Evolutionary conservation across 192 early-diverging fungal species (phyloP).

Genomic region (Mortierella hygrophila): DNA sequence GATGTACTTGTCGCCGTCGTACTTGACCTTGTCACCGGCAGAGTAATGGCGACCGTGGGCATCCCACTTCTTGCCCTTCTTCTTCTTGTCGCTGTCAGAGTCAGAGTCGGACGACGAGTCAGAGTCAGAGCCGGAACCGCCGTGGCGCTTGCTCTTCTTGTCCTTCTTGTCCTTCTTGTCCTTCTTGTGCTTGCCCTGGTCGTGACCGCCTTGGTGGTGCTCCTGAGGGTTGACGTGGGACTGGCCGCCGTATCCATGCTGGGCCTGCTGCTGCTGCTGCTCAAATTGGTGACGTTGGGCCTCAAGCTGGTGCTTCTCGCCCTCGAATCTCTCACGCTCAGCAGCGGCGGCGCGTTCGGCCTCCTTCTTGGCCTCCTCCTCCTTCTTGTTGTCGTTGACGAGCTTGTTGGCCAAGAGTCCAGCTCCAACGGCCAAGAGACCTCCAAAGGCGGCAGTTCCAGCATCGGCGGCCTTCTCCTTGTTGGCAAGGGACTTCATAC

Average conservation of each 20-base stretch:
- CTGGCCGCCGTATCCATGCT: neutral
- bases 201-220: constrained; percentile 15
- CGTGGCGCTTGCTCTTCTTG: constrained; percentile 34
- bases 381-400: constrained; percentile 50
- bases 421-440: constrained; percentile 59
- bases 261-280: constrained; percentile 27
- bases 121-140: neutral
- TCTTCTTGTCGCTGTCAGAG: constrained; percentile 36
- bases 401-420: constrained; percentile 60
- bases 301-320: constrained; percentile 31
- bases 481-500: constrained; percentile 58
- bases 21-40: constrained; percentile 64
- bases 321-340: constrained; percentile 34
- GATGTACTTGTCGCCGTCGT: constrained; percentile 57
- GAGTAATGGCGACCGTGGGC: constrained; percentile 59
- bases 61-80: constrained; percentile 55
- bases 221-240: neutral
- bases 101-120: constrained; percentile 15
- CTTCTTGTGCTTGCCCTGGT: constrained; percentile 18
- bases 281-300: constrained; percentile 25
- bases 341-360: constrained; percentile 19
- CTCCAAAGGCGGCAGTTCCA: constrained; percentile 53
- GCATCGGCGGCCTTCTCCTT: constrained; percentile 55
- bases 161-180: constrained; percentile 24
- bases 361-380: constrained; percentile 35